phyloP scores from a whole-genome alignment of 2,329 filamentous ascomycete species.

The Neopestalotiopsis sp. region DNA sequence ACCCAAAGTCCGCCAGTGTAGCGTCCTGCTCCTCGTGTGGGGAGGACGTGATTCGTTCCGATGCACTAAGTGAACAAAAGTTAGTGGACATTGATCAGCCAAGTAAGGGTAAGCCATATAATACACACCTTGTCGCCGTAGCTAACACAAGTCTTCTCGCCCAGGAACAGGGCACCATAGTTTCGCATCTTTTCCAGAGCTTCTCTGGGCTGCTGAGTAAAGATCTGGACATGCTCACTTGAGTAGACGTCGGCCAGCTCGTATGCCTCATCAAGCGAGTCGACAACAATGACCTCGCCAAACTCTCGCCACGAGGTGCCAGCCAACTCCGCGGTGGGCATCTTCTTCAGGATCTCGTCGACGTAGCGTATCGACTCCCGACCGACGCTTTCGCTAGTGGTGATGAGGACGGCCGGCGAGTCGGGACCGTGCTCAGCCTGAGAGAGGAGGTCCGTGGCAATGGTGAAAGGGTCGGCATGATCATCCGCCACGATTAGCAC shows the following conservation, averaged over 20 bases:
- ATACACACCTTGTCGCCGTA: constrained; percentile 55
- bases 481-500: constrained; percentile 55
- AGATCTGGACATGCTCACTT: constrained; percentile 56
- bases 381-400: constrained; percentile 46
- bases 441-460: constrained; percentile 51
- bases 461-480: constrained; percentile 47
- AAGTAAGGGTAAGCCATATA: neutral
- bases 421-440: constrained; percentile 59
- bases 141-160: constrained; percentile 56
- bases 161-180: constrained; percentile 56
- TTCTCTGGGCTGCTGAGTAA: constrained; percentile 50
- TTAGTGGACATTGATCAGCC: neutral
- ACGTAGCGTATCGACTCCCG: constrained; percentile 41
- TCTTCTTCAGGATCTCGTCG: constrained; percentile 42
- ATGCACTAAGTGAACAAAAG: constrained; percentile 43
- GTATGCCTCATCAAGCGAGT: constrained; percentile 50
- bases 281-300: constrained; percentile 51
- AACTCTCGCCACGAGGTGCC: constrained; percentile 48
- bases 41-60: constrained; percentile 59
- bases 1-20: constrained; percentile 61
- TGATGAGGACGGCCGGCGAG: constrained; percentile 54
- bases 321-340: constrained; percentile 49
- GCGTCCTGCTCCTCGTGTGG: constrained; percentile 50
- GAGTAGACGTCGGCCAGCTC: constrained; percentile 51
- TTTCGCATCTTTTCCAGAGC: constrained; percentile 56